These are phyloP conservation scores for Xylogone sp. DNA, from an alignment of 2,329 filamentous ascomycete species.

Conservation along the genomic window DNA sequence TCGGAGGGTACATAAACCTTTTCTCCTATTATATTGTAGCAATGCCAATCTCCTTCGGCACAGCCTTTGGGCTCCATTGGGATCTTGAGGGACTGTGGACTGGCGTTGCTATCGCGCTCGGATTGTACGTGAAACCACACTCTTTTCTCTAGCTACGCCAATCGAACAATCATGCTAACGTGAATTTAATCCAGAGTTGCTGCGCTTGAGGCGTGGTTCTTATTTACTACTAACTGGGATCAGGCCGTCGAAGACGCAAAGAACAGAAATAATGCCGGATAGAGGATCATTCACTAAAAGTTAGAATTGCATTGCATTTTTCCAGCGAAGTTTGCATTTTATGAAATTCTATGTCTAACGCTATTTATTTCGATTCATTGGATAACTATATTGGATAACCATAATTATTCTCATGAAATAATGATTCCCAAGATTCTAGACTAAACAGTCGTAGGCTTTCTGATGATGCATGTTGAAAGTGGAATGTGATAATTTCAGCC, in stretches of 20 bases:
- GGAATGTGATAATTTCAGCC: too few relatives aligned
- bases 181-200: slow-evolving; percentile 34
- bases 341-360: too few relatives aligned
- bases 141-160: too few relatives aligned
- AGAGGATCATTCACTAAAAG: background rate
- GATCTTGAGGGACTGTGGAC: slow-evolving; percentile 77
- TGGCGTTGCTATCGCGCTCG: slow-evolving; percentile 62
- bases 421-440: too few relatives aligned
- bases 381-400: too few relatives aligned
- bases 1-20: slow-evolving; percentile 86
- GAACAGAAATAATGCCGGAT: slow-evolving; percentile 45
- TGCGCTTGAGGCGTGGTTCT: slow-evolving; percentile 51
- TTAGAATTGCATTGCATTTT: too few relatives aligned
- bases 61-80: slow-evolving; percentile 75
- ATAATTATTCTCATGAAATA: too few relatives aligned
- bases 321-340: too few relatives aligned
- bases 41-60: slow-evolving; percentile 75
- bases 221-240: slow-evolving; percentile 53
- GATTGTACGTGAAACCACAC: slow-evolving; percentile 33
- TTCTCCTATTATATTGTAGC: slow-evolving; percentile 84
- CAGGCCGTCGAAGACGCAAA: slow-evolving; percentile 59
- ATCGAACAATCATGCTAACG: background rate
- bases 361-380: too few relatives aligned
- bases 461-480: too few relatives aligned
- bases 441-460: too few relatives aligned